Percentiles rank a stretch among this genome's conserved stretches.
phyloP scores from a whole-genome alignment of 78 protist species.

The Chrysochromulina parva region DNA sequence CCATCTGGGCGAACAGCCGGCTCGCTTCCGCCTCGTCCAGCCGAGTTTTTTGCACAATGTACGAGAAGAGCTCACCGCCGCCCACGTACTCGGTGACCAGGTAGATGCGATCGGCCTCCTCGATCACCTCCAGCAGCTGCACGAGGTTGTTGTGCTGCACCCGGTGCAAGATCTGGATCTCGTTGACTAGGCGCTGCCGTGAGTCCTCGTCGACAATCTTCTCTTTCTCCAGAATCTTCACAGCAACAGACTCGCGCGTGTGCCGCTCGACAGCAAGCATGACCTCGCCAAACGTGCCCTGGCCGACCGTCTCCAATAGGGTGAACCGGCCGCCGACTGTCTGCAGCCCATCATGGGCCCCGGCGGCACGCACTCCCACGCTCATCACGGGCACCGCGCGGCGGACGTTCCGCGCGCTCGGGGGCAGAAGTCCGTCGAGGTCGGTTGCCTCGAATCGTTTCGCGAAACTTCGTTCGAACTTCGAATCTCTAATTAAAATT shows the following conservation, averaged over 20 bases:
- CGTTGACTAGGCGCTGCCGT: conserved; percentile 87
- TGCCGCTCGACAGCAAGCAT: conserved; percentile 58
- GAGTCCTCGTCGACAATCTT: conserved; percentile 74
- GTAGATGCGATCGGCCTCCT: conserved; percentile 84
- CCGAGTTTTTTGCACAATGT: conserved; percentile 84
- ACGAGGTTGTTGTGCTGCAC: conserved; percentile 93
- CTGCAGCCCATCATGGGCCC: too few relatives aligned
- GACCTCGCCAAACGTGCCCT: conserved; percentile 78
- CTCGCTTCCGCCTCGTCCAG: neutral
- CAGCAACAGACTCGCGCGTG: conserved; percentile 87
- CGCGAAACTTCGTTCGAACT: too few relatives aligned
- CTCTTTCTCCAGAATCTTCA: conserved; percentile 87
- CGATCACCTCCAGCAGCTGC: conserved; percentile 88
- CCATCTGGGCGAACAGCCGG: neutral
- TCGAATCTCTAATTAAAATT: too few relatives aligned
- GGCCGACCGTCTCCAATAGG: conserved; percentile 63
- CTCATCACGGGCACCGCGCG: too few relatives aligned
- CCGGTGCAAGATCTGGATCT: conserved; percentile 85
- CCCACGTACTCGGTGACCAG: conserved; percentile 92
- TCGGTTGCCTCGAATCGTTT: too few relatives aligned
- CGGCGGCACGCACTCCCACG: too few relatives aligned
- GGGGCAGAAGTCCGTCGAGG: too few relatives aligned
- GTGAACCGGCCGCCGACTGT: conserved; percentile 54
- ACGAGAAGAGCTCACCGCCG: conserved; percentile 96
- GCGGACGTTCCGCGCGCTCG: too few relatives aligned